Evolutionary conservation across 768 basidiomycete genomes (phyloP).

Genomic region (Leccinum subgranulosum): DNA sequence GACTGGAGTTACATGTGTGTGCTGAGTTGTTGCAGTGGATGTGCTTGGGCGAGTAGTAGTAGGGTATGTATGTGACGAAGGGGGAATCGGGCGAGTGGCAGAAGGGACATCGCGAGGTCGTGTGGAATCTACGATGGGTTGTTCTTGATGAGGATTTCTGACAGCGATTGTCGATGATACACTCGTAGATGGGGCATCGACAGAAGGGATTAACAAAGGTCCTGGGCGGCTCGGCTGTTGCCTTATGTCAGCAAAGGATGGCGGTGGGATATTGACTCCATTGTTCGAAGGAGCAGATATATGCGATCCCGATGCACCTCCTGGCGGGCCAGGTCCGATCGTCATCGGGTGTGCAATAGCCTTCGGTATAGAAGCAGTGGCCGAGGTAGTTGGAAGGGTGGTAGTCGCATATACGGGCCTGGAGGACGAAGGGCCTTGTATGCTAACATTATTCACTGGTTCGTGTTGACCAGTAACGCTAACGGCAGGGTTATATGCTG

Average conservation of each 20-base stretch:
- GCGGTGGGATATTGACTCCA: conserved; percentile 7
- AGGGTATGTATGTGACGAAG: conserved; percentile 23
- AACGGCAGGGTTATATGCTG: neutral
- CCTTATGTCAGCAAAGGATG: conserved; percentile 16
- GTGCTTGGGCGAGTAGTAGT: conserved; percentile 19
- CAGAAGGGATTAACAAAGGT: conserved; percentile 10
- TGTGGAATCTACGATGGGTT: conserved; percentile 16
- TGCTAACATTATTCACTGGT: neutral
- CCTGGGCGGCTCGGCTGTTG: conserved; percentile 21
- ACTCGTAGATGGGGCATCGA: conserved; percentile 10
- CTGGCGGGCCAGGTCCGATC: conserved; percentile 1
- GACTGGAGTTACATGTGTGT: conserved; percentile 18
- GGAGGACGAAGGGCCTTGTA: conserved; percentile 8
- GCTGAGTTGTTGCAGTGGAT: conserved; percentile 19
- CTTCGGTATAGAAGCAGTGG: conserved; percentile 9
- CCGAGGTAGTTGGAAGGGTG: conserved; percentile 1
- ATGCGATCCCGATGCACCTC: conserved; percentile 9
- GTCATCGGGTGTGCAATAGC: neutral
- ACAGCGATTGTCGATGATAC: conserved; percentile 10
- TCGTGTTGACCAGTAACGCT: conserved; percentile 9
- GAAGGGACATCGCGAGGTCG: conserved; percentile 23
- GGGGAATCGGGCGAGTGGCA: conserved; percentile 16
- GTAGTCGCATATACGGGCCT: conserved; percentile 7
- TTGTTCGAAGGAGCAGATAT: conserved; percentile 1
- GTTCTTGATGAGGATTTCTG: conserved; percentile 23